Evolutionary conservation across 2,329 filamentous ascomycete species (phyloP), one percentile per base, ranked within the genome.

Genomic region (Trichoderma cornu-damae): DNA sequence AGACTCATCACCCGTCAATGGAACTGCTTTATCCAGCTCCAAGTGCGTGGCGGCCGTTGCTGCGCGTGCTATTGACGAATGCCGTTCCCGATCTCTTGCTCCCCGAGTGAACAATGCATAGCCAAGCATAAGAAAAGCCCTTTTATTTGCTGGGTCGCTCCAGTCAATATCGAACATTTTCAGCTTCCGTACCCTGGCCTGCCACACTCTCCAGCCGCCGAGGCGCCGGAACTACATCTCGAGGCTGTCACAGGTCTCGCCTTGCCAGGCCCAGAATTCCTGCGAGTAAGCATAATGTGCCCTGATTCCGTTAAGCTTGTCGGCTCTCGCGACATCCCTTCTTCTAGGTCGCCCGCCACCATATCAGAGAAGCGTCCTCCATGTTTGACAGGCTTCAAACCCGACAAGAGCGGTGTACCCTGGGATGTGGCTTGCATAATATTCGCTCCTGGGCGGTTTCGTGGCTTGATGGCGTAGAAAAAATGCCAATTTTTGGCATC

Each of bases 31-130:
- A 26, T 22, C 48, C 32, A 51, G 24, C 48, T 24, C 35, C 35
- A 11, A 6, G 35, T 20, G 46, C 30, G 20, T 51, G 37, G 48
- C 48, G 48, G 48, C 48, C 2, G n/a, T 32, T 22, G 16, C 37
- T 51, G 35, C 48, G 30, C 35, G 24, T 40, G 42, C 48, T 51
- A 51, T 42, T 28, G 30, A 49, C 38, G 48, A 51, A 6, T 30
- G 48, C 48, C 48, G 35, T 16, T 24, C 20, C 16, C 35, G 30
- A 40, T 26, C 3, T 26, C 48, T 32, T 6, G 24, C 48, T 42
- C 7, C 26, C 18, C 30, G 16, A 12, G 24, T 4, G 48, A n/a
- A 11, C 24, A 11, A n/a, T 20, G 9, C 35, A 20, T 32, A 14
- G 24, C 12, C 20, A 22, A 40, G 24, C n/a, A 30, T 51, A 30